phyloP scores from a whole-genome alignment of 1,284 basidiomycete species.

The Apiotrichum gamsii region DNA sequence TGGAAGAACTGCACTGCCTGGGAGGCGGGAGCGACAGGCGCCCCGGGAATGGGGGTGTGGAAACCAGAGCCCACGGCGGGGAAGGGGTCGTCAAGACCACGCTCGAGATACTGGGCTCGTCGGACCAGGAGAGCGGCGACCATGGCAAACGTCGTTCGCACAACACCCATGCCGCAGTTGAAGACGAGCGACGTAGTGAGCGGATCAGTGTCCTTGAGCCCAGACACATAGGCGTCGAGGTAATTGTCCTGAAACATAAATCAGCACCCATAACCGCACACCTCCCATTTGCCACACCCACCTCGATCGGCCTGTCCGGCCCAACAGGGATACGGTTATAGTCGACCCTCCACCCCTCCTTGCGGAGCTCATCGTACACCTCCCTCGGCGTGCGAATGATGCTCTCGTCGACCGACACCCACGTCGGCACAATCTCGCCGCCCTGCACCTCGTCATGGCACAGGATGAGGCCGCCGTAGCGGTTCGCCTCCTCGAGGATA shows the following conservation, averaged over 20 bases:
- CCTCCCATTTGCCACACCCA: too few relatives aligned
- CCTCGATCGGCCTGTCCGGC: slow-evolving; percentile 78
- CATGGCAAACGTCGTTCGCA: slow-evolving; percentile 97
- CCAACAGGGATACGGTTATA: slow-evolving; percentile 87
- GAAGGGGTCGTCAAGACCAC: slow-evolving; percentile 72
- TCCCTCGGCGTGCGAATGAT: slow-evolving; percentile 85
- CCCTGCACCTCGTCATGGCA: slow-evolving; percentile 75
- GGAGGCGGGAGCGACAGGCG: slow-evolving; percentile 18
- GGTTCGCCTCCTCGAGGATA: slow-evolving; percentile 79
- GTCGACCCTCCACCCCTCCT: slow-evolving; percentile 84
- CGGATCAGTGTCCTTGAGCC: slow-evolving; percentile 77
- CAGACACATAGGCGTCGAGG: slow-evolving; percentile 82
- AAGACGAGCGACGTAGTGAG: slow-evolving; percentile 79
- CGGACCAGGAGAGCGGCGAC: slow-evolving; percentile 83
- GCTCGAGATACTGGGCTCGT: slow-evolving; percentile 73
- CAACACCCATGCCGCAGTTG: slow-evolving; percentile 95
- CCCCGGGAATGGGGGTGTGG: neutral
- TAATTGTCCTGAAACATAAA: slow-evolving; percentile 93
- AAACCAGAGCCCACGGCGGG: slow-evolving; percentile 36
- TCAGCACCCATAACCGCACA: too few relatives aligned
- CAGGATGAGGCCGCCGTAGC: slow-evolving; percentile 82
- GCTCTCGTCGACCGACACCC: slow-evolving; percentile 81
- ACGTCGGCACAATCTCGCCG: slow-evolving; percentile 82
- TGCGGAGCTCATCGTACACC: slow-evolving; percentile 72
- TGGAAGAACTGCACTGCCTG: slow-evolving; percentile 47